Evolutionary conservation across 2,329 filamentous ascomycete species (phyloP).

Genomic region (Nemania abortiva): DNA sequence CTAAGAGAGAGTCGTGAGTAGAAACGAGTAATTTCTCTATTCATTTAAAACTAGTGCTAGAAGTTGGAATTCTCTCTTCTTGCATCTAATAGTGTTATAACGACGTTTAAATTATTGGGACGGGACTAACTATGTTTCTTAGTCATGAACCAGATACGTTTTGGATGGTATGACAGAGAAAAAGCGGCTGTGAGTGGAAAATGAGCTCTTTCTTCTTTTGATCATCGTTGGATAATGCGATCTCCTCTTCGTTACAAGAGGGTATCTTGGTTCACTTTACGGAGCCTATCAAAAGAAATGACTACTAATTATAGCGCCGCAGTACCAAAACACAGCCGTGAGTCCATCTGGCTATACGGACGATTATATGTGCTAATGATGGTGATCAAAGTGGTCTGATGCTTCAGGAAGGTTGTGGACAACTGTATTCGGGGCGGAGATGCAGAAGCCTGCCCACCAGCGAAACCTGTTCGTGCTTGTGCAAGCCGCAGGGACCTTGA

Average conservation of each 20-base stretch:
- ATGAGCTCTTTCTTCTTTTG: background rate
- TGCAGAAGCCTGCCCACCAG: background rate
- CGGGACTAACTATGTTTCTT: background rate
- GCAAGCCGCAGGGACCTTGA: background rate
- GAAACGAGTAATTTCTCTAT: background rate
- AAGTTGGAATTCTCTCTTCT: background rate
- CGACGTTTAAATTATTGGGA: too few species aligned
- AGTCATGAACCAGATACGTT: slow-evolving; percentile 19
- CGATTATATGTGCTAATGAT: background rate
- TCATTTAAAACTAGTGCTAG: background rate
- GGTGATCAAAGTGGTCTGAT: background rate
- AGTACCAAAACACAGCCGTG: background rate
- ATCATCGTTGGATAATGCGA: background rate
- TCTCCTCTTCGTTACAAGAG: background rate
- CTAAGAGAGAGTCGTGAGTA: slow-evolving; percentile 10
- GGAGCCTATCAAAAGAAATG: background rate
- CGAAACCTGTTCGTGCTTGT: background rate
- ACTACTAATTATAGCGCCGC: background rate
- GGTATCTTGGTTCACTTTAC: background rate
- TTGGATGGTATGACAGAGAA: slow-evolving; percentile 17
- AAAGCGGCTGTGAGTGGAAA: slow-evolving; percentile 1
- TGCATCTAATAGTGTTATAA: background rate
- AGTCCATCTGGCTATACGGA: background rate
- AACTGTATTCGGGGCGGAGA: background rate
- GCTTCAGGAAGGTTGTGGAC: background rate